phyloP scores from a whole-genome alignment of 2,329 filamentous ascomycete genomes.

The Epichloe elymi region DNA sequence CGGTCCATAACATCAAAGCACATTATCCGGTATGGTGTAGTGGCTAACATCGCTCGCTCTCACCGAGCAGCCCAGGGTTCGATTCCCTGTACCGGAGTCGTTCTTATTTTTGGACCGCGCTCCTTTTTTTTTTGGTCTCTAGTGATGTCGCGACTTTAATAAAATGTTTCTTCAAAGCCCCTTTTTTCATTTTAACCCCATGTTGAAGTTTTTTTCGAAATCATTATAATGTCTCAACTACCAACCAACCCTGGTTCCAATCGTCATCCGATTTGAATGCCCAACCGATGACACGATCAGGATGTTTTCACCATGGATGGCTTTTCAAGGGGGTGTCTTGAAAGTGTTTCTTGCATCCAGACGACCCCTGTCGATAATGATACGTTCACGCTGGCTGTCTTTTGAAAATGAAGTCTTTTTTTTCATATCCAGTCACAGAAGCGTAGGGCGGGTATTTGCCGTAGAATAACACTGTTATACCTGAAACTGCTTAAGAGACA shows the following conservation, averaged over 20 bases:
- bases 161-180: too few relatives aligned
- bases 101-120: fast-evolving
- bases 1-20: fast-evolving
- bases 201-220: not conserved
- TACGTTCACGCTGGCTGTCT: too few relatives aligned
- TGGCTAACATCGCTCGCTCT: conserved; percentile 24
- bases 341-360: not conserved
- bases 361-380: not conserved
- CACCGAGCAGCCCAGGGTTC: conserved; percentile 17
- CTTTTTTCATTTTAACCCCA: not conserved
- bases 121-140: not conserved
- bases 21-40: conserved; percentile 21
- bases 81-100: conserved; percentile 15
- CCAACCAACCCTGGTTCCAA: not conserved
- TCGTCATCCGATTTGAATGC: not conserved
- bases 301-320: not conserved
- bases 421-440: too few relatives aligned
- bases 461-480: too few relatives aligned
- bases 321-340: too few relatives aligned
- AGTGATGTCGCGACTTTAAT: too few relatives aligned
- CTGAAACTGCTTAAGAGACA: not conserved
- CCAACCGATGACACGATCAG: not conserved
- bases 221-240: not conserved
- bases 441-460: too few relatives aligned
- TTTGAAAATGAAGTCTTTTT: too few relatives aligned